phyloP scores from a whole-genome alignment of 2,329 filamentous ascomycete genomes.

The Aureobasidium mangrovei region DNA sequence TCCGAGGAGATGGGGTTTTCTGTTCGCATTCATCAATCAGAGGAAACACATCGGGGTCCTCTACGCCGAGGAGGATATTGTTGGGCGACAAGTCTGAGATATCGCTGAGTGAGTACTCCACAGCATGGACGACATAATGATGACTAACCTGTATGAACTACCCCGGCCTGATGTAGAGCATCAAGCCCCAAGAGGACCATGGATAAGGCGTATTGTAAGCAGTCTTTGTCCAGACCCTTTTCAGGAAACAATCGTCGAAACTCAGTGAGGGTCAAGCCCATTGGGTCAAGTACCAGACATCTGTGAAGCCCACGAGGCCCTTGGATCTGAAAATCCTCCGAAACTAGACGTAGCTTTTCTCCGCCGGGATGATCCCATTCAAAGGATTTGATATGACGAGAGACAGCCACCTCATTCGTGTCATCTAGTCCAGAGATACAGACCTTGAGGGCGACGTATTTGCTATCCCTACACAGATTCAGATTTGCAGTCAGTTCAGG shows the following conservation, averaged over 20 bases:
- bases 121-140: neutral
- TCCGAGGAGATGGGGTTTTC: neutral
- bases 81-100: neutral
- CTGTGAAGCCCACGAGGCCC: no score
- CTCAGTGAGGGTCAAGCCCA: no score
- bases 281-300: no score
- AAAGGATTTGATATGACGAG: no score
- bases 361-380: no score
- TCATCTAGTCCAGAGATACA: no score
- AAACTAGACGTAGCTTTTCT: no score
- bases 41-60: neutral
- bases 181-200: neutral
- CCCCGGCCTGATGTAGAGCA: neutral
- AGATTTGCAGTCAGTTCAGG: no score
- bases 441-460: no score
- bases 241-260: neutral
- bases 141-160: neutral
- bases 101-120: neutral
- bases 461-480: no score
- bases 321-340: no score
- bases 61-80: constrained; percentile 2
- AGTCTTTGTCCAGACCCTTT: neutral
- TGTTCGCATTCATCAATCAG: neutral
- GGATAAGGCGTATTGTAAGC: neutral
- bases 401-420: no score